Conservation (phyloP, 345 rosid genomes). For the Hibiscus syriacus region DNA sequence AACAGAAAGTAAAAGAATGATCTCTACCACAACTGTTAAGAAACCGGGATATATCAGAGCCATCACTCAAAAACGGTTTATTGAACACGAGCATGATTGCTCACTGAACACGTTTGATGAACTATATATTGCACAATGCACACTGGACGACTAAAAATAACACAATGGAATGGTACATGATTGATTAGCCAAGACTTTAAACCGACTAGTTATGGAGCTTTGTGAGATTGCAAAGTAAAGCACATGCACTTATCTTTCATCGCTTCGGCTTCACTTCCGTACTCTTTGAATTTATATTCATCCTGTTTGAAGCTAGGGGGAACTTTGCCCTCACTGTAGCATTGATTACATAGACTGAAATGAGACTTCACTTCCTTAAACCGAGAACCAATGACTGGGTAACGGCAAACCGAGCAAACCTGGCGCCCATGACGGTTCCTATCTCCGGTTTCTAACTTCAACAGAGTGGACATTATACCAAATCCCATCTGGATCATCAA, state of each 20-base stretch:
- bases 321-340: conserved; percentile 94
- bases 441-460: conserved; percentile 81
- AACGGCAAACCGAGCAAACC: conserved; percentile 84
- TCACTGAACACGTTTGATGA: conserved; percentile 16
- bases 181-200: background rate
- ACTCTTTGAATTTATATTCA: conserved; percentile 77
- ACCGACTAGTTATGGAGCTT: conserved; percentile 33
- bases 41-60: background rate
- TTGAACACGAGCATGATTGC: conserved; percentile 28
- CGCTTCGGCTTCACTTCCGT: conserved; percentile 60
- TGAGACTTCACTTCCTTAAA: conserved; percentile 85
- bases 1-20: too few species aligned
- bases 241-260: conserved; percentile 85
- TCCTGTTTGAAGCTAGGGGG: conserved; percentile 65
- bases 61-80: conserved; percentile 17
- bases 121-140: conserved; percentile 20
- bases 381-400: conserved; percentile 82
- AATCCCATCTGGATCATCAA: conserved; percentile 88
- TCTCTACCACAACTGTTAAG: too few species aligned
- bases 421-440: conserved; percentile 75
- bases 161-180: conserved; percentile 22
- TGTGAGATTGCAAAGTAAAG: conserved; percentile 53
- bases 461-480: conserved; percentile 74
- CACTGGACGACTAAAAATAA: conserved; percentile 24
- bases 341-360: conserved; percentile 83